These are phyloP conservation scores for Cicer yamashitae DNA, from an alignment of 306 rosid genomes.

Conservation along the genomic window DNA sequence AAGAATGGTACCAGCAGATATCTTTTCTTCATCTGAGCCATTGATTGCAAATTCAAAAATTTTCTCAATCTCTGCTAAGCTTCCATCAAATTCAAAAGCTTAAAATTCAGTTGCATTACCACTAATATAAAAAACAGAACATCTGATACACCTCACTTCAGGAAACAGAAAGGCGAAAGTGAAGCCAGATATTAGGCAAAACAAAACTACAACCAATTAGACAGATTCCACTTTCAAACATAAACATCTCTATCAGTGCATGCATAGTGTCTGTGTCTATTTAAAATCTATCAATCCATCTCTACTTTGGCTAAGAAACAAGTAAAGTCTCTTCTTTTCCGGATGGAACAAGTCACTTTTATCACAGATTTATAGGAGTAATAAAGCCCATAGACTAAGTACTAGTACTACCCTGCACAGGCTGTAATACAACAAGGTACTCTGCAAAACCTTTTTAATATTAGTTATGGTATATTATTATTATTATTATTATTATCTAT, in stretches of 20 bases:
- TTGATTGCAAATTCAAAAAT: slow-evolving; percentile 75
- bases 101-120: slow-evolving; percentile 87
- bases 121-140: slow-evolving; percentile 74
- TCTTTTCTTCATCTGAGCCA: slow-evolving; percentile 88
- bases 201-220: slow-evolving; percentile 37
- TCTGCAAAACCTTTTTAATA: slow-evolving; percentile 9
- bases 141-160: slow-evolving; percentile 73
- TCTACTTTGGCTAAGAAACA: slow-evolving; percentile 5
- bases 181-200: slow-evolving; percentile 44
- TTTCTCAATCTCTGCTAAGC: slow-evolving; percentile 96
- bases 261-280: not conserved
- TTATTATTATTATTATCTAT: not conserved
- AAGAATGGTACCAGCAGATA: slow-evolving; percentile 89
- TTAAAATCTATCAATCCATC: slow-evolving; percentile 34
- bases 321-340: slow-evolving; percentile 27
- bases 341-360: slow-evolving; percentile 15
- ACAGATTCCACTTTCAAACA: slow-evolving; percentile 42
- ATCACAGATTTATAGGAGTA: slow-evolving; percentile 17
- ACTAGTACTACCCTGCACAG: slow-evolving; percentile 14
- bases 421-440: slow-evolving; percentile 19
- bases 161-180: slow-evolving; percentile 57
- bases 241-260: not conserved
- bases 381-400: slow-evolving; percentile 29
- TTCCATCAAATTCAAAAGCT: slow-evolving; percentile 95
- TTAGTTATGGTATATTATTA: slow-evolving; percentile 11